Base-by-base conservation (phyloP, 129 eudicot species). In the Lactuca sativa region DNA sequence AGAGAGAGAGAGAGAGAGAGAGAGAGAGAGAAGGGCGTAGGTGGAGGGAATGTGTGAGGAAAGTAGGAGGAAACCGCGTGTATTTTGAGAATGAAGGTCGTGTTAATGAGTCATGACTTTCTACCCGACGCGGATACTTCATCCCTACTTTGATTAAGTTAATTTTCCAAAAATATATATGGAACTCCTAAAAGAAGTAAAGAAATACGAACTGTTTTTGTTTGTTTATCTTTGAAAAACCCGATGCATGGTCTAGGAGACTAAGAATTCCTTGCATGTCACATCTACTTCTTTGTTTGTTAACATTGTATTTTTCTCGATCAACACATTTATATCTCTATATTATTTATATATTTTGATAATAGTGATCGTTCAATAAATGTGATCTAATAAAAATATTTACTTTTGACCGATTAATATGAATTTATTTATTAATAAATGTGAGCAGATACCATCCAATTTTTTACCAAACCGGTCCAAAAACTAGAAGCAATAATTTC, bases 11-110 rank as follows among this genome's bases (percentile, higher is more conserved):
- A 36, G 66, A 37, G 32, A 36, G 11, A 11, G 25, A 58, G 3
- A 4, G 25, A n/a, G 10, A 12, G 40, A 8, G 18, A 6, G 49
- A 15, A n/a, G 34, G 2, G 53, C 7, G 40, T 30, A 13, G 71
- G 64, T 56, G 65, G 13, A 36, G 63, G 74, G 74, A 69, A 56
- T 56, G 74, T 70, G 66, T 14, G 57, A 8, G 59, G 75, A 71
- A 71, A 71, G 48, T 71, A 15, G 4, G 67, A 31, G 48, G 75
- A 71, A 71, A 44, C 3, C 54, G 48, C 75, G 67, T 61, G 67
- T 58, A 59, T 14, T 4, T 8, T 66, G 59, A 0, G 59, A 31
- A 15, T 9, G 71, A 49, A 66, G 52, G 71, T 21, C 52, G n/a
- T 10, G 4, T 9, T 3, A 5, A 47, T 47, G 30, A 34, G 18